Evolutionary conservation across 164 flowering plant species (phyloP), one percentile per base, ranked within the genome.

Genomic region (Litsea cubeba): DNA sequence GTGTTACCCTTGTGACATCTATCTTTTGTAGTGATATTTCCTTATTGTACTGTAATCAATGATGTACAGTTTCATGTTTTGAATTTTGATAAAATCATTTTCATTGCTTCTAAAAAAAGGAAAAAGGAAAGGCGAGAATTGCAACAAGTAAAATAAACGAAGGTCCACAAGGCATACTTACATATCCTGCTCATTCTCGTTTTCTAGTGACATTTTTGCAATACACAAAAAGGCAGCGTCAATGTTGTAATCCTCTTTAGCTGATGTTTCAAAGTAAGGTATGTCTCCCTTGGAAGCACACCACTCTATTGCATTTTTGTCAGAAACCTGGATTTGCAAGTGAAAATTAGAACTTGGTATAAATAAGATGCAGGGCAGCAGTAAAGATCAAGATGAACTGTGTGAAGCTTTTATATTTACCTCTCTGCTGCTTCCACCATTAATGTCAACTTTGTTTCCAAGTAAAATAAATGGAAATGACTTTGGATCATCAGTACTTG

Each of bases 351-450:
- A 23, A 15, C 12, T 23, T 11, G 60, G 8, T 17, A 50, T 46
- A 5, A 22, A 26, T 40, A 50, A 51, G 35, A 24, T 28, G 30
- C 22, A 7, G 46, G 11, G 68, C 17, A 23, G 40, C 72, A 22
- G 4, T 46, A 67, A 22, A 40, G 54, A 25, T 23, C 50, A 25
- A 70, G 54, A 5, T 62, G 7, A 54, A 54, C n/a, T 54, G 17
- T 15, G 60, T 54, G 46, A 40, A 40, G 46, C 46, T 15, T 54
- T 15, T 20, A 54, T 54, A 12, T 15, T 83, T 82, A 94, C 98
- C 96, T 90, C 98, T 85, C 98, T 79, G 80, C 98, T 94, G 80
- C 90, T 94, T 71, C 98, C 97, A 80, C 97, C 98, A 85, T 94
- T 94, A 65, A 90, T 87, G 74, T 94, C 97, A 70, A 92, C 87